Percentiles rank a stretch among this genome's conserved stretches.
phyloP scores from a whole-genome alignment of 352 stramenopile genomes.

The Lagenidium giganteum region DNA sequence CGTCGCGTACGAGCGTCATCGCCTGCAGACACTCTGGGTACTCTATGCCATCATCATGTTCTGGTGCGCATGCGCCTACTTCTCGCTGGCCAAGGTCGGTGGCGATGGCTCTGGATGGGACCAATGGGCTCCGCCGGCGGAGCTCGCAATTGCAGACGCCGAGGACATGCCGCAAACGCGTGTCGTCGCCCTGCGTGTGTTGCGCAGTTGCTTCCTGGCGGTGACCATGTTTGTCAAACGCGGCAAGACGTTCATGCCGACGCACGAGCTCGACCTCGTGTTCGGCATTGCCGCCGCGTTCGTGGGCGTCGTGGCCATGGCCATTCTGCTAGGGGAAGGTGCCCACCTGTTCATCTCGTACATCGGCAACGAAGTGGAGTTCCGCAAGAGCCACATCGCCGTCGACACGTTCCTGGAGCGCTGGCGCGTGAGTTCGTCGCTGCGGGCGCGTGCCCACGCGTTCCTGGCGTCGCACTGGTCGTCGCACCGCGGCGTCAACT shows the following conservation, averaged over 20 bases:
- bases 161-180: slow-evolving; percentile 19
- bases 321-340: slow-evolving; percentile 10
- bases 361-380: slow-evolving; percentile 26
- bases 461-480: slow-evolving; percentile 23
- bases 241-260: slow-evolving; percentile 19
- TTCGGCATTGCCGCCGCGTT: slow-evolving; percentile 19
- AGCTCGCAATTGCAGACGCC: slow-evolving; percentile 22
- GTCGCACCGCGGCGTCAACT: slow-evolving; percentile 19
- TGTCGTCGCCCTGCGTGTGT: slow-evolving; percentile 21
- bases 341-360: slow-evolving; percentile 17
- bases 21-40: slow-evolving; percentile 46
- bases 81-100: slow-evolving; percentile 29
- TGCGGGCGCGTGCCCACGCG: slow-evolving; percentile 13
- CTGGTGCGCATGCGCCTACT: slow-evolving; percentile 47
- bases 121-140: slow-evolving; percentile 26
- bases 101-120: slow-evolving; percentile 45
- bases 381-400: slow-evolving; percentile 7
- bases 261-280: slow-evolving; percentile 15
- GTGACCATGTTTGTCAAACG: slow-evolving; percentile 23
- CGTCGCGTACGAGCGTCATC: slow-evolving; percentile 42
- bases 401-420: slow-evolving; percentile 6
- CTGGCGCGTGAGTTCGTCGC: slow-evolving; percentile 6
- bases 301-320: slow-evolving; percentile 5
- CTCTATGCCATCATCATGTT: slow-evolving; percentile 59
- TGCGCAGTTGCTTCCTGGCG: slow-evolving; percentile 19